phyloP scores from a whole-genome alignment of 1,284 basidiomycete species.

The Garcileccinum viscosum region DNA sequence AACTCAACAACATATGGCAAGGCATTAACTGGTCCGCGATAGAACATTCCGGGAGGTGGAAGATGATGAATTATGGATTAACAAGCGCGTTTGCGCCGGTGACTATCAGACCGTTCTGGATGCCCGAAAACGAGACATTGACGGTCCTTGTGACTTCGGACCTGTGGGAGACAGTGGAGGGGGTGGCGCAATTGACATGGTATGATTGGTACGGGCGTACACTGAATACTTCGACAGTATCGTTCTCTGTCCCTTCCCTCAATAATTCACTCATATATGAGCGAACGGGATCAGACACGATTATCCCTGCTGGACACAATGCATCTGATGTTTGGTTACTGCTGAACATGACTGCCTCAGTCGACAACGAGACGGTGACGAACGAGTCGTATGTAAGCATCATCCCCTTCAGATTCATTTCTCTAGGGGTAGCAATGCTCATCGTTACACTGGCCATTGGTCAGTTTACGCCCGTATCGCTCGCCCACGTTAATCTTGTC shows the following conservation, averaged over 20 bases:
- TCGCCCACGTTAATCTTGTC: conserved; percentile 51
- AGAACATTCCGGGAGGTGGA: not conserved
- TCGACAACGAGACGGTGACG: conserved; percentile 49
- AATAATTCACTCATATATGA: conserved; percentile 57
- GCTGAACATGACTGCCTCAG: conserved; percentile 55
- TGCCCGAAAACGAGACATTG: conserved; percentile 30
- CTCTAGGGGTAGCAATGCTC: too few relatives aligned
- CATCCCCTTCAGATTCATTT: too few relatives aligned
- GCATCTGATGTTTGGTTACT: conserved; percentile 56
- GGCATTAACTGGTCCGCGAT: conserved; percentile 32
- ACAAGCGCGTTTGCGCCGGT: conserved; percentile 55
- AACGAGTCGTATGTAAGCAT: conserved; percentile 59
- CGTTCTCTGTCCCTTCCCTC: conserved; percentile 53
- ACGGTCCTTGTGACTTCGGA: conserved; percentile 56
- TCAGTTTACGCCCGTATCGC: conserved; percentile 62
- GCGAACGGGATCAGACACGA: conserved; percentile 46
- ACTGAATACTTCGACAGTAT: conserved; percentile 45
- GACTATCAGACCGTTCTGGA: conserved; percentile 62
- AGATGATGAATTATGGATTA: conserved; percentile 46
- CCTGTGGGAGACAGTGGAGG: conserved; percentile 55
- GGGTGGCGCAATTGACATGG: conserved; percentile 43
- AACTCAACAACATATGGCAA: conserved; percentile 74
- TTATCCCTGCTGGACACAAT: conserved; percentile 51
- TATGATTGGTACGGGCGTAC: conserved; percentile 50
- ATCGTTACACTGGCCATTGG: too few relatives aligned